Conservation (phyloP, 2,329 filamentous ascomycete genomes). For the Colletotrichum musae region DNA sequence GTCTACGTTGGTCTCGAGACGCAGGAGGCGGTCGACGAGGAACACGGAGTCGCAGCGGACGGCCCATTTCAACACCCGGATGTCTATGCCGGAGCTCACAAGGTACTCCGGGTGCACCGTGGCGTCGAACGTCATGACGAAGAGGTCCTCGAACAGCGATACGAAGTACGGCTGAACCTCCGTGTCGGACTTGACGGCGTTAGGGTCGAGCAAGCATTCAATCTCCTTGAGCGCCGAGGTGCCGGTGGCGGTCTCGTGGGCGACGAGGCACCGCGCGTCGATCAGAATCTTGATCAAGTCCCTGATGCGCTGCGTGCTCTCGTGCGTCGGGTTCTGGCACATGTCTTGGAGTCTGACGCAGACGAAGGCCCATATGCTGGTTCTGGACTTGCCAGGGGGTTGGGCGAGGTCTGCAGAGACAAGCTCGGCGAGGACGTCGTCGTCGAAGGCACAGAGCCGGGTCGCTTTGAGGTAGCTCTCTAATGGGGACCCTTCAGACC, state of each 20-base stretch:
- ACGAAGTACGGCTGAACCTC: not conserved
- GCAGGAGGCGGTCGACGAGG: conserved; percentile 8
- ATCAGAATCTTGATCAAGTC: not conserved
- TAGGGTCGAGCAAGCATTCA: not conserved
- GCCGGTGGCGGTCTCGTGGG: not conserved
- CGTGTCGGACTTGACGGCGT: not conserved
- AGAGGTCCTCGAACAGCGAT: conserved; percentile 4
- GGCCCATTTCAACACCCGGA: conserved; percentile 11
- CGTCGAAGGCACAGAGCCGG: not conserved
- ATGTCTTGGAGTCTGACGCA: not conserved
- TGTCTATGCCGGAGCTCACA: not conserved
- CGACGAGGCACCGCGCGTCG: not conserved
- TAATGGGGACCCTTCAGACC: not conserved
- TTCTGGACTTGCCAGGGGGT: not conserved
- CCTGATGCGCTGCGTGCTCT: not conserved
- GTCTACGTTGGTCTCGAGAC: not conserved
- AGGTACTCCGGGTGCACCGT: not conserved
- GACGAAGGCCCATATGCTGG: conserved; percentile 1
- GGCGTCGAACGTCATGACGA: not conserved
- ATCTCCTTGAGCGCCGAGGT: conserved; percentile 15
- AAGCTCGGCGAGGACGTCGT: not conserved
- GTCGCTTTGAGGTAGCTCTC: not conserved
- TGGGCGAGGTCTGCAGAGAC: conserved; percentile 2
- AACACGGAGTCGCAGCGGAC: conserved; percentile 12
- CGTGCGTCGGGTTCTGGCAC: not conserved